Conservation (phyloP, 257 asterid species). For the Coffea eugenioides region DNA sequence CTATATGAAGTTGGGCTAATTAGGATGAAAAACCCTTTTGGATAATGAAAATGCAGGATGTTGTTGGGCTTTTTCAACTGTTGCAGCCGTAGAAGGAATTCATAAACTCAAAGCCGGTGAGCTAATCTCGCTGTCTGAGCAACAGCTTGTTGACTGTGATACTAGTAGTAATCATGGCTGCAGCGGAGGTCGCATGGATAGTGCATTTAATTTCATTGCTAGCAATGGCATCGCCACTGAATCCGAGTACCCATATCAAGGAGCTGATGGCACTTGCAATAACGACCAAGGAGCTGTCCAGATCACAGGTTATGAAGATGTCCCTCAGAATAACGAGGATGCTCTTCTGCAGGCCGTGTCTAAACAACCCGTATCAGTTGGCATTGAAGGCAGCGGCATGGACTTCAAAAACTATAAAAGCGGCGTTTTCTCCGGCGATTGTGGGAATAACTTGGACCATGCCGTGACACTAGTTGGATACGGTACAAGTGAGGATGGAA, state of each 20-base stretch:
- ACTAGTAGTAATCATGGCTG: conserved; percentile 8
- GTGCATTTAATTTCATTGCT: conserved; percentile 2
- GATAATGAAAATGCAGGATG: background rate
- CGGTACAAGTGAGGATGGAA: conserved; percentile 21
- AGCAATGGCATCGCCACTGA: conserved; percentile 14
- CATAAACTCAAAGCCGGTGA: background rate
- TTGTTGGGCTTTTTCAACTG: conserved; percentile 25
- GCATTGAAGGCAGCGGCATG: conserved; percentile 32
- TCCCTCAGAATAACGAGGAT: conserved; percentile 28
- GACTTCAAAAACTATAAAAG: conserved; percentile 30
- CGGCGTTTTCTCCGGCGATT: conserved; percentile 35
- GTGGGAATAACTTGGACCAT: conserved; percentile 35
- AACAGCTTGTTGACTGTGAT: conserved; percentile 20
- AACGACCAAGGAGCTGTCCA: conserved; percentile 23
- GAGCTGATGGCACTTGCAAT: conserved; percentile 27
- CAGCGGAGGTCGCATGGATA: conserved; percentile 9
- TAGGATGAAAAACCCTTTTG: conserved; percentile 12
- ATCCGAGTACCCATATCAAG: conserved; percentile 32
- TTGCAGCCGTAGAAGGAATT: conserved; percentile 18
- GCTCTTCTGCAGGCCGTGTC: conserved; percentile 37
- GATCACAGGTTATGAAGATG: conserved; percentile 30
- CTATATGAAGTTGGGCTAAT: background rate
- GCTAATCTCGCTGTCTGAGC: background rate
- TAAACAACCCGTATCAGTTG: conserved; percentile 38
- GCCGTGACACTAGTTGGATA: conserved; percentile 35